Base-by-base conservation (phyloP, 768 basidiomycete genomes). In the Lactarius sp. region DNA sequence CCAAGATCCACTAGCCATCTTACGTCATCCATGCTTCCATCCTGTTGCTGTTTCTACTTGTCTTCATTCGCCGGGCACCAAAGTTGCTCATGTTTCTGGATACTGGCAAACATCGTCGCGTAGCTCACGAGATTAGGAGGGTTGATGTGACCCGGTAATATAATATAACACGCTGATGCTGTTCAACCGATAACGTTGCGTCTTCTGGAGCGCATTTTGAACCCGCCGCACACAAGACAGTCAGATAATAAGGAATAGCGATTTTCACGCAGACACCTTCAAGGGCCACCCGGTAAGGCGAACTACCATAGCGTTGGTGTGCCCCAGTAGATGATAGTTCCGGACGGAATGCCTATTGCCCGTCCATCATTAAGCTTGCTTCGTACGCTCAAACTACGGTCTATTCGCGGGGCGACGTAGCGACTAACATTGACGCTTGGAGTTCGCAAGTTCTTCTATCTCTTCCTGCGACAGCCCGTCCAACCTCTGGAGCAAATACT, bases 401-500 rank as follows among this genome's bases (percentile, higher is more conserved):
- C 44, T 27, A 46, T 7, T 56, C 44, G 27, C 10, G 44, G n/a
- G 46, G 20, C 6, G n/a, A 58, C 49, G 20, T 36, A 37, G 31
- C 6, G 9, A 20, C 44, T n/a, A 49, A 49, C 31, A 33, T 34
- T 46, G 34, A 46, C 46, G 54, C 42, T 52, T 60, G n/a, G 50
- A 52, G 9, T 52, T 72, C 37, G 73, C 74, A 66, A 95, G 78
- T 36, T 74, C 79, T 27, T 92, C 87, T 12, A 98, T 87, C 64
- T 97, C 88, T 52, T 85, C 84, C 66, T 90, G 77, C 0, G 92
- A 83, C 53, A 98, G 75, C 1, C 92, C 96, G 46, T 97, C 89
- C 59, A 99, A 77, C 59, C 97, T 83, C 65, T 84, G 85, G 8
- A 98, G 76, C n/a, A 99, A 83, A 75, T 99, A 99, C 56, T 98